phyloP scores from a whole-genome alignment of 2,329 filamentous ascomycete species.

The Thermoascus crustaceus region DNA sequence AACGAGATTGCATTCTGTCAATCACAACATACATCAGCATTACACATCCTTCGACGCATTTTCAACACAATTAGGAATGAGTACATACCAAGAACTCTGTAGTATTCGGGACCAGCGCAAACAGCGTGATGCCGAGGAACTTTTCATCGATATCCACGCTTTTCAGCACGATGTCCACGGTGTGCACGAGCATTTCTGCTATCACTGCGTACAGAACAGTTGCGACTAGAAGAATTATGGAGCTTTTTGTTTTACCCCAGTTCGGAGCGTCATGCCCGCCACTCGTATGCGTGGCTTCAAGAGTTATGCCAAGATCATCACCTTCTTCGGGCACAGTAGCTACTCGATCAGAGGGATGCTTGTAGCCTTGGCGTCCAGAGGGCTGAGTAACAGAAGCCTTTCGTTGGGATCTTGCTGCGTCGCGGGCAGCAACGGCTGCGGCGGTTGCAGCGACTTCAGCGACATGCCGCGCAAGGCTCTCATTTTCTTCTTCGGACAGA shows the following conservation, averaged over 20 bases:
- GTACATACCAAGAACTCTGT: conserved; percentile 81
- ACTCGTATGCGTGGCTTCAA: conserved; percentile 36
- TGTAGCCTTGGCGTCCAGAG: conserved; percentile 23
- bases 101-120: conserved; percentile 94
- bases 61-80: neutral
- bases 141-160: conserved; percentile 92
- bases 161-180: conserved; percentile 89
- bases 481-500: conserved; percentile 74
- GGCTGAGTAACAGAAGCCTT: conserved; percentile 39
- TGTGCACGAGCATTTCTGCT: conserved; percentile 93
- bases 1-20: conserved; percentile 93
- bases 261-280: conserved; percentile 97
- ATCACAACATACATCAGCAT: conserved; percentile 7
- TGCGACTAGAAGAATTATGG: conserved; percentile 77
- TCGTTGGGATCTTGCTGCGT: conserved; percentile 52
- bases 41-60: neutral
- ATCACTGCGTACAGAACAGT: conserved; percentile 94
- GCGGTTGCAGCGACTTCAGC: conserved; percentile 91
- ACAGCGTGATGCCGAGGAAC: conserved; percentile 92
- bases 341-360: conserved; percentile 27
- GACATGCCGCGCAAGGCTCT: conserved; percentile 72
- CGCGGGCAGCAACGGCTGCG: conserved; percentile 75
- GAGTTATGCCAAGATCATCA: conserved; percentile 38
- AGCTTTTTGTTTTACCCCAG: conserved; percentile 87
- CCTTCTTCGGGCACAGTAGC: conserved; percentile 35